phyloP scores from a whole-genome alignment of 1,139 yeast species.

The Sugiyamaella novakii region DNA sequence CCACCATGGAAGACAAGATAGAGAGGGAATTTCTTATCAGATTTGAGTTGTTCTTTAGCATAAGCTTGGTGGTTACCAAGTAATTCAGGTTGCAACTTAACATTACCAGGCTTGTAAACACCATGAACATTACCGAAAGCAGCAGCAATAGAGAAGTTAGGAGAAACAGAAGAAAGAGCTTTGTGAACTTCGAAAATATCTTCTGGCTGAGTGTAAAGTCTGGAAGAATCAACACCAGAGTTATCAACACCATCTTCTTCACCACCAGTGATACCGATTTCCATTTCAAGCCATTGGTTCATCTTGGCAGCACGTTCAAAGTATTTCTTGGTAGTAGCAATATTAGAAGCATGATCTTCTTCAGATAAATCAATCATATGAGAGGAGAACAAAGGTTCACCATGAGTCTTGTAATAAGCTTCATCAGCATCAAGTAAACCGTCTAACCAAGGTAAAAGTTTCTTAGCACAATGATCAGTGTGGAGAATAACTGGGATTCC shows the following conservation, averaged over 20 bases:
- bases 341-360: constrained; percentile 95
- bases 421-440: constrained; percentile 98
- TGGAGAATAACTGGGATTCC: constrained; percentile 96
- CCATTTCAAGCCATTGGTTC: constrained; percentile 99
- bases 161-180: constrained; percentile 88
- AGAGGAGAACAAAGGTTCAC: constrained; percentile 96
- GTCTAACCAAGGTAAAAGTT: constrained; percentile 97
- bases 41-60: constrained; percentile 61
- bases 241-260: constrained; percentile 99
- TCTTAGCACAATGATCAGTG: constrained; percentile 99
- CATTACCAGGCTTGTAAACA: constrained; percentile 99
- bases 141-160: constrained; percentile 99
- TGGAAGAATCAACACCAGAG: constrained; percentile 84
- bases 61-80: constrained; percentile 94
- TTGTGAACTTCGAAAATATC: constrained; percentile 90
- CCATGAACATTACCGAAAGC: constrained; percentile 99
- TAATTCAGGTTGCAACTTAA: constrained; percentile 87
- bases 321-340: constrained; percentile 91
- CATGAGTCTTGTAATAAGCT: constrained; percentile 79
- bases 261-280: constrained; percentile 99
- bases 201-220: constrained; percentile 93
- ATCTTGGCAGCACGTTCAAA: constrained; percentile 91
- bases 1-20: constrained; percentile 99
- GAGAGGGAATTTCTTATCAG: constrained; percentile 69
- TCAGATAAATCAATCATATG: constrained; percentile 99